phyloP scores from a whole-genome alignment of 306 rosid genomes.

The Geum urbanum region DNA sequence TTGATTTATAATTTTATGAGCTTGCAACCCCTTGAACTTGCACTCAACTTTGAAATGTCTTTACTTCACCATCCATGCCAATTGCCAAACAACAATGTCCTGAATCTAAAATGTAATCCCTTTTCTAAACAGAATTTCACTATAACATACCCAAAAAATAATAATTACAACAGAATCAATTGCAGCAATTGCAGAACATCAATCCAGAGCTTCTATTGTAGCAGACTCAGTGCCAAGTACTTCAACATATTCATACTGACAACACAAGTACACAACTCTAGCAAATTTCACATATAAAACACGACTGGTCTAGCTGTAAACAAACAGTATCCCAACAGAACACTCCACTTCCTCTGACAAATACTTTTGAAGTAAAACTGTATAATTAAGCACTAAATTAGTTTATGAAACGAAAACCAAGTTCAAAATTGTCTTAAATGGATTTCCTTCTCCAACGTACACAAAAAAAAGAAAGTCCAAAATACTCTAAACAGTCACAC shows the following conservation, averaged over 20 bases:
- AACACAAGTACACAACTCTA: neutral
- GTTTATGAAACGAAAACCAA: neutral
- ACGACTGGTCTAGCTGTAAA: too few species aligned
- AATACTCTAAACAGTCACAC: neutral
- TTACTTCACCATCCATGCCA: neutral
- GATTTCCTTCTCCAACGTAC: neutral
- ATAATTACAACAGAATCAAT: neutral
- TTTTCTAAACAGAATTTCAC: neutral
- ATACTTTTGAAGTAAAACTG: too few species aligned
- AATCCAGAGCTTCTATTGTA: neutral
- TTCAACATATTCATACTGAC: neutral
- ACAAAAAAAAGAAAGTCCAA: neutral
- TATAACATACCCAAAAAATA: neutral
- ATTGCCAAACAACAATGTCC: neutral
- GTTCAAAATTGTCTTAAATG: neutral
- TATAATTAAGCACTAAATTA: neutral
- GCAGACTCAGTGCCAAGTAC: neutral
- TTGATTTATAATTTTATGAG: neutral
- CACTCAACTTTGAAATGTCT: neutral
- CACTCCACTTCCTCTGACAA: neutral
- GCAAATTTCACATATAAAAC: neutral
- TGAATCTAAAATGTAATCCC: neutral
- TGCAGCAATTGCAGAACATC: neutral
- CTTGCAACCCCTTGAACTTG: too few species aligned
- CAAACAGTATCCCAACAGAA: neutral